A percentile compares a stretch with the other conserved stretches of the same genome.
Evolutionary conservation across 352 stramenopile genomes (phyloP).

Genomic region (Phytophthora boehmeriae): DNA sequence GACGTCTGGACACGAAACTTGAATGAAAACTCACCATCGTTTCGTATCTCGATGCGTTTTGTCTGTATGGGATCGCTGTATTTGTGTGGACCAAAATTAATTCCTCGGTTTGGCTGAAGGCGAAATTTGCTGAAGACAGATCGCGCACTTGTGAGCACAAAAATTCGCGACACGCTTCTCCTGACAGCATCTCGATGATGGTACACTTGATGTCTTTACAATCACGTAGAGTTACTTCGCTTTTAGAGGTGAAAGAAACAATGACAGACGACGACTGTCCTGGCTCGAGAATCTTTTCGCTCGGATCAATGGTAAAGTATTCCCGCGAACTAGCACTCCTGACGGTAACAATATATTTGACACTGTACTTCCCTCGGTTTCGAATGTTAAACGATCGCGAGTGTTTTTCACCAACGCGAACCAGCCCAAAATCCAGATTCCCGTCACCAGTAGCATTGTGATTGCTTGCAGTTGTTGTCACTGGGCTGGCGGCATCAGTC

Average conservation of each 20-base stretch:
- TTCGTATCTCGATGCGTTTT: slow-evolving; percentile 90
- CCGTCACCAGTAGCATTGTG: slow-evolving; percentile 43
- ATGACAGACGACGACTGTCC: slow-evolving; percentile 69
- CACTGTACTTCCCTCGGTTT: slow-evolving; percentile 94
- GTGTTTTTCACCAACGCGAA: slow-evolving; percentile 91
- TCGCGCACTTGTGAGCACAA: slow-evolving; percentile 71
- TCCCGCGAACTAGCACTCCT: slow-evolving; percentile 52
- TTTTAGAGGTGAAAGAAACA: slow-evolving; percentile 80
- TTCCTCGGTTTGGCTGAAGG: slow-evolving; percentile 87
- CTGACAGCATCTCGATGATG: slow-evolving; percentile 92
- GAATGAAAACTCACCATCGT: slow-evolving; percentile 94
- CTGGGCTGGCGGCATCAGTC: slow-evolving; percentile 13
- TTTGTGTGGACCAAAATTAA: slow-evolving; percentile 93
- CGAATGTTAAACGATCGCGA: slow-evolving; percentile 83
- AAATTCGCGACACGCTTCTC: slow-evolving; percentile 91
- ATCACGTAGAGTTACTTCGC: slow-evolving; percentile 87
- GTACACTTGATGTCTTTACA: slow-evolving; percentile 93
- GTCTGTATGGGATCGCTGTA: slow-evolving; percentile 84
- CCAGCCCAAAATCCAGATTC: slow-evolving; percentile 91
- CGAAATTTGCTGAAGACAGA: slow-evolving; percentile 89
- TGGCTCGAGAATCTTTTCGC: slow-evolving; percentile 76
- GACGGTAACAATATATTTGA: slow-evolving; percentile 86
- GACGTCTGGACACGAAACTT: slow-evolving; percentile 72
- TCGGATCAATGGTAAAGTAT: slow-evolving; percentile 85
- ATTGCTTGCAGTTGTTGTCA: not conserved